Evolutionary conservation across 495 filamentous ascomycete genomes (phyloP).

Genomic region (Durotheca rogersii): DNA sequence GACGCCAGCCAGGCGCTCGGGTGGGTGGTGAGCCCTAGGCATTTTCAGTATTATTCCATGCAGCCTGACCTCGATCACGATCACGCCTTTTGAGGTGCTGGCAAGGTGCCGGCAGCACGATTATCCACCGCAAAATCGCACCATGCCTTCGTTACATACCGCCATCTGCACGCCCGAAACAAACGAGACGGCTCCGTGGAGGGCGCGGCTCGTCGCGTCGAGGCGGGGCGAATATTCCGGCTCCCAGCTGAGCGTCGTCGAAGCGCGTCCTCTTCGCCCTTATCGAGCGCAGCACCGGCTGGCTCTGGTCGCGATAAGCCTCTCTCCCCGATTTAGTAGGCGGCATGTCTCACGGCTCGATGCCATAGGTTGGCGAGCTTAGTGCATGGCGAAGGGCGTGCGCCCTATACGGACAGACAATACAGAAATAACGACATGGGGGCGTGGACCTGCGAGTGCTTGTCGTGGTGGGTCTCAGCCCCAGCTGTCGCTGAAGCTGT

Average conservation of each 20-base stretch:
- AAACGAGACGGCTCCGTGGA: neutral
- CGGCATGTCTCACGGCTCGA: conserved; percentile 6
- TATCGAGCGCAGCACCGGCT: too few species aligned
- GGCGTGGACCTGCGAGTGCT: too few species aligned
- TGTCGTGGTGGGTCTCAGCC: conserved; percentile 8
- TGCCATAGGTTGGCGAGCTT: conserved; percentile 20
- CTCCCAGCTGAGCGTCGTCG: neutral
- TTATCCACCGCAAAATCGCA: conserved; percentile 2
- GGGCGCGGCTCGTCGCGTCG: neutral
- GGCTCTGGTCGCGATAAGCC: conserved; percentile 19
- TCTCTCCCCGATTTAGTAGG: conserved; percentile 18
- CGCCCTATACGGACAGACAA: too few species aligned
- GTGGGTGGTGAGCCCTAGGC: too few species aligned
- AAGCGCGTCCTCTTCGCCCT: too few species aligned
- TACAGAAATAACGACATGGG: too few species aligned
- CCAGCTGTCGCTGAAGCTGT: conserved; percentile 14
- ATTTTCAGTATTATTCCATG: too few species aligned
- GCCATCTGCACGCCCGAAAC: neutral
- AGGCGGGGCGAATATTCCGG: too few species aligned
- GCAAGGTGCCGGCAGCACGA: conserved; percentile 1
- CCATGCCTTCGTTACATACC: neutral
- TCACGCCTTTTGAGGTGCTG: conserved; percentile 19
- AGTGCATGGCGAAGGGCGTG: conserved; percentile 24
- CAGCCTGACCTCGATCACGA: too few species aligned
- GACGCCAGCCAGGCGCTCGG: neutral